phyloP scores from a whole-genome alignment of 129 eudicot genomes.

The Helianthus annuus region DNA sequence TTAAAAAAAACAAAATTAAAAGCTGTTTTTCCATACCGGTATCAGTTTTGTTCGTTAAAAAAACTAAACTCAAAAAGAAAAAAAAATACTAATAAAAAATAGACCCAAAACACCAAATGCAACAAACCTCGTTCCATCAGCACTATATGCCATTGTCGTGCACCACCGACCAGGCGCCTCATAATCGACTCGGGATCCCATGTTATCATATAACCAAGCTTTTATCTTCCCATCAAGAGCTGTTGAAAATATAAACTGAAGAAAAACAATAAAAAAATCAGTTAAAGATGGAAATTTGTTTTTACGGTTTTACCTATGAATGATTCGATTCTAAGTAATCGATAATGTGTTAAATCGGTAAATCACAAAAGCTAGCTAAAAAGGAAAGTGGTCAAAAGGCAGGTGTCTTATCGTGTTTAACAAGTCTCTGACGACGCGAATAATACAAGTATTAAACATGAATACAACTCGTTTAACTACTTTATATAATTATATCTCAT shows the following conservation, averaged over 20 bases:
- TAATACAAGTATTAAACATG: no score
- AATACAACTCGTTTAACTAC: no score
- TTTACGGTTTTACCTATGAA: not conserved
- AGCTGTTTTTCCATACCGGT: no score
- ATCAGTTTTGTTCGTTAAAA: no score
- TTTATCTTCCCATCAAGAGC: slow-evolving; percentile 21
- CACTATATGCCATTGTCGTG: slow-evolving; percentile 8
- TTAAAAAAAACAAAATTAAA: no score
- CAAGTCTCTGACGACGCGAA: no score
- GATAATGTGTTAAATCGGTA: not conserved
- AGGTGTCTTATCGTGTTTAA: no score
- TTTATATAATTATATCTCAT: no score
- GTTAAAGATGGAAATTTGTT: not conserved
- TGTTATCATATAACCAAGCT: slow-evolving; percentile 6
- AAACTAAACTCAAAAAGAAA: no score
- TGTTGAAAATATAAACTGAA: slow-evolving; percentile 58
- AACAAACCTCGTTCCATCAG: slow-evolving; percentile 2
- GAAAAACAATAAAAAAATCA: slow-evolving; percentile 1
- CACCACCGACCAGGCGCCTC: slow-evolving; percentile 51
- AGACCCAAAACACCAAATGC: not conserved
- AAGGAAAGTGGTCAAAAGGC: no score
- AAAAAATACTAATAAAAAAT: no score
- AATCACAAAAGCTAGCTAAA: not conserved
- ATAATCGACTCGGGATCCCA: slow-evolving; percentile 4
- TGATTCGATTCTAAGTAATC: not conserved